Evolutionary conservation across 2,329 filamentous ascomycete genomes (phyloP).

Genomic region (Dactylonectria estremocensis): DNA sequence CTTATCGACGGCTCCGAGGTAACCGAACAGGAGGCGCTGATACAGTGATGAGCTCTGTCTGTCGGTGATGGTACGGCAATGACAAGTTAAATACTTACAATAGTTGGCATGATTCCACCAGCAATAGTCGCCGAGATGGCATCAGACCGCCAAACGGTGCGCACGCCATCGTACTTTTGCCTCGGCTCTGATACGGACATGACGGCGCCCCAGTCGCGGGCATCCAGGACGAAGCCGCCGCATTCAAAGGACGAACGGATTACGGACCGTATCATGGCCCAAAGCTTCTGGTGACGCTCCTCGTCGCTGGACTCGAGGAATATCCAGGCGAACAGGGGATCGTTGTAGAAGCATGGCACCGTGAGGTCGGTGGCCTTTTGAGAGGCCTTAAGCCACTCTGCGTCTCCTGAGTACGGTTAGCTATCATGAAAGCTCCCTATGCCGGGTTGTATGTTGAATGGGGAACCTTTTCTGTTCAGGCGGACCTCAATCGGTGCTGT

Average conservation of each 20-base stretch:
- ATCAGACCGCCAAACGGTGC: constrained; percentile 15
- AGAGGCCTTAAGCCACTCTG: not conserved
- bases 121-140: constrained; percentile 27
- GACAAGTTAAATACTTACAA: constrained; percentile 2
- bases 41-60: not conserved
- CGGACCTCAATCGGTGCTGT: not conserved
- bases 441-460: too few relatives aligned
- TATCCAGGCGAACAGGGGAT: constrained; percentile 26
- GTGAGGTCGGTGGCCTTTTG: constrained; percentile 11
- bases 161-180: constrained; percentile 26
- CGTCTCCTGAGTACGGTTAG: not conserved
- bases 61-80: not conserved
- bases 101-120: constrained; percentile 18
- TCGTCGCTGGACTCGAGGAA: constrained; percentile 18
- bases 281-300: constrained; percentile 18
- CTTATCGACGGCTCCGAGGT: constrained; percentile 18
- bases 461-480: not conserved
- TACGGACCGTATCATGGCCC: constrained; percentile 22
- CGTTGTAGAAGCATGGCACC: constrained; percentile 23
- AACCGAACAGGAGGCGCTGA: constrained; percentile 25
- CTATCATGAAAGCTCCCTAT: too few relatives aligned
- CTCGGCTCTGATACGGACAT: constrained; percentile 33
- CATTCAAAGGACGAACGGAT: constrained; percentile 8
- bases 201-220: constrained; percentile 24
- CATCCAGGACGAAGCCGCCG: constrained; percentile 30